Conservation (phyloP, 169 alveolate species). For the Cystoisospora suis region DNA sequence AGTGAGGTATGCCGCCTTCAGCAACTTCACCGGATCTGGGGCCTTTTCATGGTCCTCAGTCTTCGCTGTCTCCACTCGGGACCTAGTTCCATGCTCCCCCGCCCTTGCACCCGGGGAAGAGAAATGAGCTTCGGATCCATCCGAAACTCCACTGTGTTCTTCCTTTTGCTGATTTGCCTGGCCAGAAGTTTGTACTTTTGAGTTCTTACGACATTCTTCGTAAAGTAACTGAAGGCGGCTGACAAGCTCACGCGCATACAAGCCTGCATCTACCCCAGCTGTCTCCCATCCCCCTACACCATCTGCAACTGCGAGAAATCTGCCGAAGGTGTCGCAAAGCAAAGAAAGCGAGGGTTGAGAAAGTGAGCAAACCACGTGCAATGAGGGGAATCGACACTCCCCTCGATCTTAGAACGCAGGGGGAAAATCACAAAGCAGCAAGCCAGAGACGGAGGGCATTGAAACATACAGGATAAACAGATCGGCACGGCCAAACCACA, state of each 20-base stretch:
- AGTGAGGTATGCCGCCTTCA: constrained; percentile 33
- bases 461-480: too few relatives aligned
- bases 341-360: too few relatives aligned
- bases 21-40: constrained; percentile 17
- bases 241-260: constrained; percentile 39
- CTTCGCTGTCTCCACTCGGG: neutral
- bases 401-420: too few relatives aligned
- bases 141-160: neutral
- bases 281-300: constrained; percentile 62
- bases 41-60: neutral
- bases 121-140: too few relatives aligned
- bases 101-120: neutral
- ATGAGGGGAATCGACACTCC: too few relatives aligned
- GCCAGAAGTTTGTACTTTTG: neutral
- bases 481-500: too few relatives aligned
- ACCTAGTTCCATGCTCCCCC: neutral
- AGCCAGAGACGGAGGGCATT: too few relatives aligned
- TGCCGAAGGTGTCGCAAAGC: neutral
- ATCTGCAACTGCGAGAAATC: constrained; percentile 51
- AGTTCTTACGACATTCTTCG: neutral
- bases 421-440: too few relatives aligned
- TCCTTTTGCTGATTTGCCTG: neutral
- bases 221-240: neutral
- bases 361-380: too few relatives aligned
- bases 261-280: constrained; percentile 48